Evolutionary conservation across 805 yeast species (phyloP).

Genomic region (Kuraishia borneana): DNA sequence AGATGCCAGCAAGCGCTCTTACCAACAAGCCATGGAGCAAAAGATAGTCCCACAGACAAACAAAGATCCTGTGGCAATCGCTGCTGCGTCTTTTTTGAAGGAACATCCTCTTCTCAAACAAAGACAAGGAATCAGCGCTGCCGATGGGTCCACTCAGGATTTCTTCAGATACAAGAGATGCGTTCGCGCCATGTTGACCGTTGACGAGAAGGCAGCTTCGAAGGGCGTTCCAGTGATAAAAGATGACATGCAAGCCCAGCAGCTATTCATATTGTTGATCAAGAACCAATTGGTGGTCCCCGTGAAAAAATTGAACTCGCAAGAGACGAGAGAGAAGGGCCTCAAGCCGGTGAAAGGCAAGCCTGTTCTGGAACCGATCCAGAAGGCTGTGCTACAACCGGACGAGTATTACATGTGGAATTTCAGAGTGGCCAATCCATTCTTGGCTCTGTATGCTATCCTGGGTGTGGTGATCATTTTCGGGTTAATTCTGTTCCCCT

Average conservation of each 20-base stretch:
- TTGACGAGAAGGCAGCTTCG: constrained; percentile 47
- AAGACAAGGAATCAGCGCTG: constrained; percentile 55
- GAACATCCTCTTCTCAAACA: constrained; percentile 60
- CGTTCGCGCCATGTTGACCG: constrained; percentile 61
- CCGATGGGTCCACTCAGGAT: constrained; percentile 59
- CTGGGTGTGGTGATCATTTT: constrained; percentile 57
- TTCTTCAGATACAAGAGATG: constrained; percentile 86
- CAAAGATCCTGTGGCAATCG: constrained; percentile 45
- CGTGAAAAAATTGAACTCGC: constrained; percentile 59
- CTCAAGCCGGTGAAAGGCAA: constrained; percentile 49
- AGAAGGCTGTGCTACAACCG: constrained; percentile 48
- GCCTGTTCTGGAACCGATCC: constrained; percentile 48
- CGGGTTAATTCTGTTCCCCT: constrained; percentile 68
- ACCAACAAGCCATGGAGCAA: constrained; percentile 1
- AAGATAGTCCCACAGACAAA: constrained; percentile 6
- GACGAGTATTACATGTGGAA: constrained; percentile 80
- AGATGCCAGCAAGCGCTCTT: neutral
- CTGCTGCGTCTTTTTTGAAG: constrained; percentile 63
- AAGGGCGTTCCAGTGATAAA: constrained; percentile 26
- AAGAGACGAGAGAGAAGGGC: constrained; percentile 50
- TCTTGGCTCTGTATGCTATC: constrained; percentile 47
- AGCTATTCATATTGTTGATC: constrained; percentile 56
- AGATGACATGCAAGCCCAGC: constrained; percentile 45
- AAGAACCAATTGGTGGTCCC: constrained; percentile 68
- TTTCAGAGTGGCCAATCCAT: constrained; percentile 62